Evolutionary conservation across 495 filamentous ascomycete genomes (phyloP), one percentile per base, ranked within the genome.

Genomic region (Lasiosphaeriaceae sp.): DNA sequence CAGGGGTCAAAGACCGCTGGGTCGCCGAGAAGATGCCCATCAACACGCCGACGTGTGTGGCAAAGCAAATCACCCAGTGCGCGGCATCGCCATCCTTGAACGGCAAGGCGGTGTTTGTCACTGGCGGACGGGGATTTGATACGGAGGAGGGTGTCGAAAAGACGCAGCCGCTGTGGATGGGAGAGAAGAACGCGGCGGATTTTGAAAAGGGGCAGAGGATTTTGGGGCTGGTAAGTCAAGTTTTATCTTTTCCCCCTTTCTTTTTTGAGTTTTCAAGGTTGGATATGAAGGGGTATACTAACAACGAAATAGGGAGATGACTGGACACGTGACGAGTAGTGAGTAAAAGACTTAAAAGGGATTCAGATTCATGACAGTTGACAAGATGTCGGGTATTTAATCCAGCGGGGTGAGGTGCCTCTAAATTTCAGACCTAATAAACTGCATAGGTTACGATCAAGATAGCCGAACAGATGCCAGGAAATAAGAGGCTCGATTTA

Each of bases 81-180:
- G 51, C 74, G 35, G 66, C 57, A 7, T 79, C 74, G 45, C 50
- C 50, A 19, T 64, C 63, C 21, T 66, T 74, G 7, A 76, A 76
- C 55, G 79, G 74, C 20, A 74, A 64, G 31, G 76, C 72, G 0
- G 77, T 80, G 65, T 80, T 74, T 35, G 70, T 80, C 16, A 70
- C 74, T 26, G 77, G 77, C 16, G 76, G 75, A 0, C 69, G 76
- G 29, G 76, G 71, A 16, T 81, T 76, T 71, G 77, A 80, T 46
- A 74, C 76, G 22, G 77, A 81, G 47, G 66, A 66, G 35, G 77
- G 78, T 24, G 63, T 79, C 20, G 68, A 76, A 7, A 44, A 20
- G 45, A 45, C 72, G 66, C 71, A 74, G 60, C 59, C 69, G 12
- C 60, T 73, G 50, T 80, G 77, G 76, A 63, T 80, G 56, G 77